These are phyloP conservation scores for Alisma plantagoaquatica DNA, from an alignment of 106 monocot species.

Conservation along the genomic window DNA sequence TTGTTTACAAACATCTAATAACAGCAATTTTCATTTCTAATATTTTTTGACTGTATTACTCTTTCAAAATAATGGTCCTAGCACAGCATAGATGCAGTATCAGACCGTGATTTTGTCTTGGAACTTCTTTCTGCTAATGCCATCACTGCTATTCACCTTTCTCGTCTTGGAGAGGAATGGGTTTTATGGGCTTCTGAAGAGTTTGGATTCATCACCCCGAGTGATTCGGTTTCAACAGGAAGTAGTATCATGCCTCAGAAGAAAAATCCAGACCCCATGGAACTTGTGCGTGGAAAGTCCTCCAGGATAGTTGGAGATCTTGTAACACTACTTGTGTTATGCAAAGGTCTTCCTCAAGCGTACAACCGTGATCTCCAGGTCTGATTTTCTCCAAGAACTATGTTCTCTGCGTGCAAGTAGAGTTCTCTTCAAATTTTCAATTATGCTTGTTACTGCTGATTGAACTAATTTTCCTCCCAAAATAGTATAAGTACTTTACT, in stretches of 20 bases:
- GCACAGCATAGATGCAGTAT: slow-evolving; percentile 95
- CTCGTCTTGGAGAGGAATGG: slow-evolving; percentile 97
- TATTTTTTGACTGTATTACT: no score
- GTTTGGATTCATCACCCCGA: slow-evolving; percentile 88
- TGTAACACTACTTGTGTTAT: slow-evolving; percentile 61
- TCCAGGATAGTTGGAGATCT: slow-evolving; percentile 76
- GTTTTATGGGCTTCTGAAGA: slow-evolving; percentile 98
- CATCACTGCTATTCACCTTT: slow-evolving; percentile 79
- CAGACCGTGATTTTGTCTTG: slow-evolving; percentile 92
- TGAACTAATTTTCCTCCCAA: no score
- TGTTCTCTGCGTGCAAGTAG: no score
- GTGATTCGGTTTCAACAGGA: slow-evolving; percentile 77
- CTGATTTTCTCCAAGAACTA: background rate
- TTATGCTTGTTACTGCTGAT: no score
- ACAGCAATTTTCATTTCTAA: no score
- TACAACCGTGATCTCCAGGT: slow-evolving; percentile 97
- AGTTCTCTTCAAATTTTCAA: no score
- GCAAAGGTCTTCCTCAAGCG: slow-evolving; percentile 96
- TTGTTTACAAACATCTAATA: no score
- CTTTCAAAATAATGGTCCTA: no score
- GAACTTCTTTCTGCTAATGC: slow-evolving; percentile 83
- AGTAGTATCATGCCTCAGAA: slow-evolving; percentile 97
- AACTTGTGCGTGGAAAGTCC: slow-evolving; percentile 95
- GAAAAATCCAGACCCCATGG: slow-evolving; percentile 99
- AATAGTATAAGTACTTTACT: no score